Evolutionary conservation across 106 monocot species (phyloP), one percentile per base, ranked within the genome.

Genomic region (Phalaenopsis aphrodite): DNA sequence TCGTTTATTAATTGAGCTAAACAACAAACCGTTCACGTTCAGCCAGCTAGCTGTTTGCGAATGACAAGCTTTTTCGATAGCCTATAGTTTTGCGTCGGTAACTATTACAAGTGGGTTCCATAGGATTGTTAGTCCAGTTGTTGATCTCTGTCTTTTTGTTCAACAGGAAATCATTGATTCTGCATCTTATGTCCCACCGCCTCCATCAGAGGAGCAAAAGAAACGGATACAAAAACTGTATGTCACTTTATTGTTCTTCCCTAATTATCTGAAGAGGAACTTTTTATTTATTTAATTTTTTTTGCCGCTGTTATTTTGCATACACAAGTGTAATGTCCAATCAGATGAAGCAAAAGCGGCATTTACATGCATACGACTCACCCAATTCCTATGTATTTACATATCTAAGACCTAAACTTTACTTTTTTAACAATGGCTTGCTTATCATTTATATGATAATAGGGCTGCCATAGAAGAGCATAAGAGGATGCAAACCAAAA

Each of bases 151-250:
- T 64, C 69, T 17, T 79, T 80, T 64, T 75, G 19, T 79, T 58
- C 14, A 78, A 83, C 65, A 96, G 94, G 89, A 87, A 55, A 94
- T 98, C 73, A 91, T 98, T 80, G 94, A 94, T 90, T 92, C 92
- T 57, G 97, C 97, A 61, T 87, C 94, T n/a, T 98, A 98, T 80
- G 92, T 98, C 55, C 94, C 94, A 17, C 94, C 94, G 36, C 97
- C 97, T 55, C 97, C 97, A 82, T 90, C 94, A 68, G 97, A 98
- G 81, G 94, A 98, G 55, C 92, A 94, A 82, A 98, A 98, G 92
- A 98, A 98, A 77, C 89, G 65, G 83, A 92, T 98, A 41, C 88
- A 78, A 84, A 94, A 94, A 88, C 82, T 98, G 97, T 98, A 94
- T 58, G 92, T 72, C 15, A 42, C 79, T 55, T 1, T 77, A 12